Base-by-base conservation (phyloP, 495 filamentous ascomycete genomes). In the Aspergillus sclerotiicarbonarius region DNA sequence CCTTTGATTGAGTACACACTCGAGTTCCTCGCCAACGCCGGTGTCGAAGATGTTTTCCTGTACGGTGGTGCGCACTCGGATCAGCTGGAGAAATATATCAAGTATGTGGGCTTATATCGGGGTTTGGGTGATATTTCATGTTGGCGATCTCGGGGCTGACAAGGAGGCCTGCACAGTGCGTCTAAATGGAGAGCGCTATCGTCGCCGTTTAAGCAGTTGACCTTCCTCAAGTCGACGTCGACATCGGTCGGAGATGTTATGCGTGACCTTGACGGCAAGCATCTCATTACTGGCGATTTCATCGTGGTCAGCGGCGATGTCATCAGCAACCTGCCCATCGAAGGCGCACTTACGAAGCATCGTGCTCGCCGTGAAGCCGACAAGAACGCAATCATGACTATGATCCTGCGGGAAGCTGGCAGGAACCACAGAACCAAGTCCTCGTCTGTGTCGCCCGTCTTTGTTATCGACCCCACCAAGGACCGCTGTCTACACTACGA, bases 331-430 rank as follows among this genome's bases (percentile, higher is more conserved):
- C 69, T 98, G 47, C 83, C 87, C 8, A 86, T 99, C 20, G 90
- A 92, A 61, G 80, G 75, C 45, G 88, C 87, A n/a, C 74, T 99
- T 47, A 80, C 84, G 6, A 83, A 82, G 37, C 94, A 99, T 70
- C 84, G 90, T 53, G 84, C 86, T 48, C 88, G 94, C 32, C 86
- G 94, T 43, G 84, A 85, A 67, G 82, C 84, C 51, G 90, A 96
- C 73, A 93, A 94, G 67, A 92, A 96, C 69, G 91, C 93, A 13
- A 97, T 96, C 74, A 99, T 99, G 95, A 99, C 94, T 21, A 91
- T 98, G 85, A 80, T 99, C 20, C 74, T 98, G 51, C 82, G 90
- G 48, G 84, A 91, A 71, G 89, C 86, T 3, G 90, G 90, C n/a
- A 73, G 77, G 2, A 77, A 74, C 19, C 90, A 96, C 71, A 78